phyloP scores from a whole-genome alignment of 2,329 filamentous ascomycete genomes.

The Phyllosticta citrichinensis region DNA sequence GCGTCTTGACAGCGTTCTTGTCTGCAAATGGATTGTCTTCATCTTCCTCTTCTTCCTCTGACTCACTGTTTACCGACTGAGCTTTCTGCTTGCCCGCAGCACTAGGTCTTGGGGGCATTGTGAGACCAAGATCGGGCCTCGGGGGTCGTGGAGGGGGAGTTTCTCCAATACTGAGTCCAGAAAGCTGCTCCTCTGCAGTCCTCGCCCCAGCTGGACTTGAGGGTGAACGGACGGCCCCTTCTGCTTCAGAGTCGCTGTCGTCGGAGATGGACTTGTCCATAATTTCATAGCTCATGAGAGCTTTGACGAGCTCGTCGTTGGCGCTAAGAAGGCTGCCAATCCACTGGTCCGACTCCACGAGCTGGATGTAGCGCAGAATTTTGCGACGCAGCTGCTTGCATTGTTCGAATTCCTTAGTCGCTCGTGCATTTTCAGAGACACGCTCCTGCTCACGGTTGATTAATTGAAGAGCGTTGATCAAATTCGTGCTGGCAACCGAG shows the following conservation, averaged over 20 bases:
- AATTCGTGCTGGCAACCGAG: slow-evolving; percentile 81
- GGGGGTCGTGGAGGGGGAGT: slow-evolving; percentile 39
- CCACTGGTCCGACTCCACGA: slow-evolving; percentile 81
- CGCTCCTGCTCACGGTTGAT: slow-evolving; percentile 85
- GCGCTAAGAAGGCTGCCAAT: slow-evolving; percentile 84
- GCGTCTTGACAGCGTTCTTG: slow-evolving; percentile 55
- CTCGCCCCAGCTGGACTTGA: not conserved
- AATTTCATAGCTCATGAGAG: slow-evolving; percentile 89
- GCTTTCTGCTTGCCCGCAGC: slow-evolving; percentile 27
- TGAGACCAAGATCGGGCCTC: slow-evolving; percentile 32
- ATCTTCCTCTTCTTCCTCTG: slow-evolving; percentile 56
- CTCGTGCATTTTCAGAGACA: slow-evolving; percentile 73
- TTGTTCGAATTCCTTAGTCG: slow-evolving; percentile 66
- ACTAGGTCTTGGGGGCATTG: slow-evolving; percentile 22
- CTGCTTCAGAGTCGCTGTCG: slow-evolving; percentile 53
- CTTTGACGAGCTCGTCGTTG: slow-evolving; percentile 90
- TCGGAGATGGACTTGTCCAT: slow-evolving; percentile 77
- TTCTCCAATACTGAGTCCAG: slow-evolving; percentile 33
- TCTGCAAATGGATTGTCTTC: slow-evolving; percentile 86
- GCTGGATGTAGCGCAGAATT: slow-evolving; percentile 84
- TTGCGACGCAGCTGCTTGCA: slow-evolving; percentile 80
- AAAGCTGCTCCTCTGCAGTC: slow-evolving; percentile 32
- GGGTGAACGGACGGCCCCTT: slow-evolving; percentile 27
- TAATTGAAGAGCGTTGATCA: slow-evolving; percentile 75
- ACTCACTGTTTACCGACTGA: slow-evolving; percentile 47